Evolutionary conservation across 176 grass and related monocot species (phyloP), one percentile per base, ranked within the genome.

Genomic region (Saccharum officinarum): DNA sequence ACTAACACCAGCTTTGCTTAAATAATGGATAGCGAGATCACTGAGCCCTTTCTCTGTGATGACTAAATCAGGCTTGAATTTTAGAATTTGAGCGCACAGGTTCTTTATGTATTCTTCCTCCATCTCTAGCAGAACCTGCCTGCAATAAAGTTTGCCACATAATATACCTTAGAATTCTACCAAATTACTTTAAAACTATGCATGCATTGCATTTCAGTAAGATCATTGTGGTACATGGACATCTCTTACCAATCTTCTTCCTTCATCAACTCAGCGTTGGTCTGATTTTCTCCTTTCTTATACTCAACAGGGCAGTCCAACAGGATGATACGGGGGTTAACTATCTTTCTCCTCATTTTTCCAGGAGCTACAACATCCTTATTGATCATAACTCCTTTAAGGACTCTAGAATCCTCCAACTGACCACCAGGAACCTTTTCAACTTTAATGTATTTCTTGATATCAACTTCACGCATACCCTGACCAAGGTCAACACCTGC

Each of bases 251-350:
- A 99, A 44, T 97, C 97, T 90, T 99, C 97, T 90, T 99, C 97
- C 75, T 89, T 99, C 83, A 99, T 90, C 73, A 99, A 79, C 77
- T 99, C 97, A 0, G 97, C 97, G 89, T 99, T 99, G 64, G 97
- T 99, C 86, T 99, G 97, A 91, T 99, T 99, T 90, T 99, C 97
- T 77, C 97, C 97, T 47, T 99, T 99, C 88, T 99, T 99, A 75
- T 97, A 99, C 82, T 99, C 97, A 80, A 99, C 76, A 69, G 97
- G 97, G 73, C 92, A 94, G 75, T 99, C 97, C 31, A 99, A 86
- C 8, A 99, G 86, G 69, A 99, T 99, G 61, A 99, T 99, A 11
- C 94, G 91, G n/a, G 97, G 97, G 28, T 97, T 97, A 67, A 99
- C 66, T 84, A 99, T 94, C 71, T 97, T 99, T 78, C 97, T 96